Evolutionary conservation across 192 early-diverging fungal genomes (phyloP).

Genomic region (Lunasporangiospora selenospora): DNA sequence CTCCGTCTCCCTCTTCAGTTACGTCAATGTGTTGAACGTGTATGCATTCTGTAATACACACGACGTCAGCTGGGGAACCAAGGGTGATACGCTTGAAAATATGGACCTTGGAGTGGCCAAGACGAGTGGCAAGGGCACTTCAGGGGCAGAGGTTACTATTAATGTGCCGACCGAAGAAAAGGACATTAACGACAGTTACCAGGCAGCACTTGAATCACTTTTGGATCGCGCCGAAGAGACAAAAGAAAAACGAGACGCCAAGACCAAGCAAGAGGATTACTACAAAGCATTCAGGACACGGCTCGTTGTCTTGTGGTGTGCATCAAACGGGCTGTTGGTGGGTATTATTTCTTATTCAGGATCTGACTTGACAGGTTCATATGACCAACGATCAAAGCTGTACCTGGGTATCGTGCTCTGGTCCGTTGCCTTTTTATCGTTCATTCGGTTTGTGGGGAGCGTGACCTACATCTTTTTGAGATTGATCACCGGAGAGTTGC

Average conservation of each 20-base stretch:
- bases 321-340: constrained; percentile 77
- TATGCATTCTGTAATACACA: constrained; percentile 68
- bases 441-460: constrained; percentile 73
- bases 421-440: constrained; percentile 72
- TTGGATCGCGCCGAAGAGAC: constrained; percentile 51
- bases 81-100: constrained; percentile 78
- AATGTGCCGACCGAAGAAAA: constrained; percentile 78
- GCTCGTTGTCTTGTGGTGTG: constrained; percentile 78
- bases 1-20: constrained; percentile 63
- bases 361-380: constrained; percentile 26
- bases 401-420: constrained; percentile 79
- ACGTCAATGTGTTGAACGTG: constrained; percentile 85
- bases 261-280: constrained; percentile 83
- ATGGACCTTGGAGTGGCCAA: constrained; percentile 85
- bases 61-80: constrained; percentile 88
- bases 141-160: constrained; percentile 74
- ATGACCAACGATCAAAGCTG: constrained; percentile 43
- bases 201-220: constrained; percentile 71
- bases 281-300: constrained; percentile 84
- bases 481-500: constrained; percentile 59
- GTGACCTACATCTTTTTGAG: constrained; percentile 70
- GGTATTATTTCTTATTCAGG: constrained; percentile 65
- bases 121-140: constrained; percentile 70
- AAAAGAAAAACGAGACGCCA: constrained; percentile 64
- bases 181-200: constrained; percentile 85